Evolutionary conservation across 768 basidiomycete genomes (phyloP).

Genomic region (Hypsizygus marmoreus): DNA sequence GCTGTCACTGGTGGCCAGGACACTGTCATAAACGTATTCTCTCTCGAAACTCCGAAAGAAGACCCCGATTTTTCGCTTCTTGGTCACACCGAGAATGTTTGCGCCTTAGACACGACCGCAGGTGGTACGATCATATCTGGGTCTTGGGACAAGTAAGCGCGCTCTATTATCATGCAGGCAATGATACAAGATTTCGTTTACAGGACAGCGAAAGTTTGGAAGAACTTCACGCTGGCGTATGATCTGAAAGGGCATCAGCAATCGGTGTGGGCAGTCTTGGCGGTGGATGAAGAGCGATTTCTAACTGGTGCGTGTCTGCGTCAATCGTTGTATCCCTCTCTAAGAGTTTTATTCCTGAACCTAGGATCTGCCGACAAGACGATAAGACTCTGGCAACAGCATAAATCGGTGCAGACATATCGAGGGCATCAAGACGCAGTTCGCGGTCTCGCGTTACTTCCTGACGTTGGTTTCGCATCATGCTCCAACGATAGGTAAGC

Average conservation of each 20-base stretch:
- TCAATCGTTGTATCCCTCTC: background rate
- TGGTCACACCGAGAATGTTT: constrained; percentile 91
- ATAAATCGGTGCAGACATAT: constrained; percentile 75
- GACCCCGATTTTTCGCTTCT: constrained; percentile 83
- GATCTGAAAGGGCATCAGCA: constrained; percentile 86
- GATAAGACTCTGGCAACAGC: constrained; percentile 84
- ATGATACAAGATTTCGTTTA: no score
- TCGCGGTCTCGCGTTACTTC: constrained; percentile 76
- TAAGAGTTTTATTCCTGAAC: no score
- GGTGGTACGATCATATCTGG: constrained; percentile 86
- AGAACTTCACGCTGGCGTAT: constrained; percentile 67
- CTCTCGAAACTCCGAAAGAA: constrained; percentile 53
- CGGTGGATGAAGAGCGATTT: constrained; percentile 72
- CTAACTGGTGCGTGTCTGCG: constrained; percentile 68
- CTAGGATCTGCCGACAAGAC: constrained; percentile 95
- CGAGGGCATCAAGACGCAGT: constrained; percentile 92
- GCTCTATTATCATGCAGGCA: constrained; percentile 1
- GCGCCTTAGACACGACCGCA: constrained; percentile 71
- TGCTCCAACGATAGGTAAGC: constrained; percentile 91
- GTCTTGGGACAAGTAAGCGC: constrained; percentile 91
- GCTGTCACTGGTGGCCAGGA: constrained; percentile 90
- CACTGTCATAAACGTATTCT: constrained; percentile 82
- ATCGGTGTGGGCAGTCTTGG: constrained; percentile 92
- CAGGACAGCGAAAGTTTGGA: constrained; percentile 96
- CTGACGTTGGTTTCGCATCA: constrained; percentile 91